A percentile compares a stretch with the other conserved stretches of the same genome.
These are phyloP conservation scores for Aspergillus oerlinghausenensis DNA, from an alignment of 2,329 filamentous ascomycete genomes.

Conservation along the genomic window DNA sequence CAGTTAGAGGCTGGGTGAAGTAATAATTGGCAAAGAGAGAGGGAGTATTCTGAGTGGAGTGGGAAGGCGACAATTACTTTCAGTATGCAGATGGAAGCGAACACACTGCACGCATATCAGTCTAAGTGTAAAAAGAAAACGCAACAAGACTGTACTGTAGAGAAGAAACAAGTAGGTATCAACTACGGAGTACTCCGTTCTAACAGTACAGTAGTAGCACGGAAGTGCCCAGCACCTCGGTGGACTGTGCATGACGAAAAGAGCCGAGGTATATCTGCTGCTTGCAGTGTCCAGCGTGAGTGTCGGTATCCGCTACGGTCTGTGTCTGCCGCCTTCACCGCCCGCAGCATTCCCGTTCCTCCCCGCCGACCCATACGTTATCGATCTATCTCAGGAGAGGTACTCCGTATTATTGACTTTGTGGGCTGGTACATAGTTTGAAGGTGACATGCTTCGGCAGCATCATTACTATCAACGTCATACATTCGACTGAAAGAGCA, in stretches of 20 bases:
- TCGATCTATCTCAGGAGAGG: too few relatives aligned
- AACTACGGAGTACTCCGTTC: neutral
- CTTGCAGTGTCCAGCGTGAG: slow-evolving; percentile 12
- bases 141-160: neutral
- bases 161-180: neutral
- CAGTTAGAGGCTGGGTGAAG: neutral
- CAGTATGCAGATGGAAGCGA: neutral
- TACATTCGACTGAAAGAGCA: neutral
- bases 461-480: neutral
- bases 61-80: neutral
- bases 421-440: too few relatives aligned
- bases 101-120: neutral
- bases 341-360: slow-evolving; percentile 12
- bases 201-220: neutral
- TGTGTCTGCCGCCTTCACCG: slow-evolving; percentile 6
- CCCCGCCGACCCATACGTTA: slow-evolving; percentile 7
- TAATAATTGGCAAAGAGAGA: neutral
- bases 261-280: slow-evolving; percentile 24
- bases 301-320: slow-evolving; percentile 10
- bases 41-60: neutral
- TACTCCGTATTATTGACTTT: too few relatives aligned
- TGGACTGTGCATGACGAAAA: slow-evolving; percentile 22
- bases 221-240: slow-evolving; percentile 24
- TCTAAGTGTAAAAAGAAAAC: neutral
- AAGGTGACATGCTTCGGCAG: neutral